Evolutionary conservation across 2,329 filamentous ascomycete genomes (phyloP).

Genomic region (Pseudocercospora pini-densiflorae): DNA sequence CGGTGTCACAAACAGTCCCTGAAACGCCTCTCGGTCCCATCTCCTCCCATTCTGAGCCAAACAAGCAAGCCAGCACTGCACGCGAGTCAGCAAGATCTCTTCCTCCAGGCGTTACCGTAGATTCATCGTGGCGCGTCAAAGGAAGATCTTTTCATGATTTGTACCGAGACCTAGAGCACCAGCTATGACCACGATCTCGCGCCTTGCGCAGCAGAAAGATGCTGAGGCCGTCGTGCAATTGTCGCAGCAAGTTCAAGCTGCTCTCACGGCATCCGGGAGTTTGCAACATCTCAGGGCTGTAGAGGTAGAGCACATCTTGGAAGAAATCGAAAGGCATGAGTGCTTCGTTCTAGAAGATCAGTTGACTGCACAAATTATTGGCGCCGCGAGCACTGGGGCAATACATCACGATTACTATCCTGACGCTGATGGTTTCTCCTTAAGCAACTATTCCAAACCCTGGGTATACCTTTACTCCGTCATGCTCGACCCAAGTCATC

Average conservation of each 20-base stretch:
- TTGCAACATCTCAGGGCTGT: conserved; percentile 15
- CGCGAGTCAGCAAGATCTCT: not conserved
- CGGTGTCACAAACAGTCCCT: not conserved
- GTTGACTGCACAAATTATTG: not conserved
- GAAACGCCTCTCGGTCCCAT: not conserved
- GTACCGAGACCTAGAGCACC: not conserved
- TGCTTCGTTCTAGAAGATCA: conserved; percentile 9
- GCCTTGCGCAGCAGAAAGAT: not conserved
- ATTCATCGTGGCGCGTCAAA: not conserved
- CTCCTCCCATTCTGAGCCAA: not conserved
- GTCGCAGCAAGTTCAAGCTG: conserved; percentile 13
- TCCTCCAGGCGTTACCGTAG: not conserved
- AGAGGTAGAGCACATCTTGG: not conserved
- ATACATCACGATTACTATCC: not conserved
- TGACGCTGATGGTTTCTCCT: not conserved
- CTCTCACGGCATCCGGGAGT: conserved; percentile 18
- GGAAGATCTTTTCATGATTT: not conserved
- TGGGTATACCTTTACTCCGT: conserved; percentile 20
- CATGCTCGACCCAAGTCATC: conserved; percentile 19
- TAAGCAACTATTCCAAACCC: not conserved
- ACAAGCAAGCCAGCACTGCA: not conserved
- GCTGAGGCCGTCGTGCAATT: conserved; percentile 11
- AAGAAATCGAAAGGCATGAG: not conserved
- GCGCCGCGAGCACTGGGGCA: not conserved
- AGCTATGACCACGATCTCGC: not conserved